phyloP scores from a whole-genome alignment of 208 protist species.

The Trypanosoma rangeli region DNA sequence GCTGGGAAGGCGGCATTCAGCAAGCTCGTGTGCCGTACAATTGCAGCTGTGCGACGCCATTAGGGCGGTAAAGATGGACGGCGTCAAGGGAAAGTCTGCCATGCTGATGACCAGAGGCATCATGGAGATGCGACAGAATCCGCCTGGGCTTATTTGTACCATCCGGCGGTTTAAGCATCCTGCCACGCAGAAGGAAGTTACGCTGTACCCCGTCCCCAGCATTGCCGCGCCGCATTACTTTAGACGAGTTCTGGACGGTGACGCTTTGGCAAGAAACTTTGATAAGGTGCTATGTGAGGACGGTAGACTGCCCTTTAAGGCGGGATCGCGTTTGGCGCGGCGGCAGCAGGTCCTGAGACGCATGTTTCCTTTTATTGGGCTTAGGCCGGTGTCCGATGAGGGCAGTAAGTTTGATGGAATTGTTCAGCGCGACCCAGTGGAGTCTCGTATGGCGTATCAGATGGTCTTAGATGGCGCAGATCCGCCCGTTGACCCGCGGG shows the following conservation, averaged over 20 bases:
- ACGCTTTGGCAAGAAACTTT: constrained; percentile 37
- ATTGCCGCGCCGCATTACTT: constrained; percentile 71
- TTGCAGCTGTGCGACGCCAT: too few species aligned
- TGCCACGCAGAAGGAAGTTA: constrained; percentile 70
- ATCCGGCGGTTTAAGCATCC: constrained; percentile 70
- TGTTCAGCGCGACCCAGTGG: constrained; percentile 64
- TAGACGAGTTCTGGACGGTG: constrained; percentile 46
- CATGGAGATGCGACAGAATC: constrained; percentile 77
- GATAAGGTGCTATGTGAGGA: constrained; percentile 86
- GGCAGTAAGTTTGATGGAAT: constrained; percentile 78
- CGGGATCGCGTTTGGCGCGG: constrained; percentile 36
- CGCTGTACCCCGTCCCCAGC: constrained; percentile 76
- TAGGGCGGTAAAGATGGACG: constrained; percentile 34
- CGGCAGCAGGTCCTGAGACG: constrained; percentile 45
- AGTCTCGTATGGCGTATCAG: constrained; percentile 88
- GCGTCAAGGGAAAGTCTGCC: constrained; percentile 58
- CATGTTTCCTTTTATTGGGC: constrained; percentile 66
- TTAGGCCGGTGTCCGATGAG: constrained; percentile 54
- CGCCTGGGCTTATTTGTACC: constrained; percentile 63
- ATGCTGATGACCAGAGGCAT: constrained; percentile 86
- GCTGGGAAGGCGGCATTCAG: neutral
- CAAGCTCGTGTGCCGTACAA: too few species aligned
- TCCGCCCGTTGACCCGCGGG: constrained; percentile 78
- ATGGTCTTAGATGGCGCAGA: constrained; percentile 71
- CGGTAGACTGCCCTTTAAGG: constrained; percentile 71